Base-by-base conservation (phyloP, 768 basidiomycete species). In the Porpolomopsis calyptriformis region DNA sequence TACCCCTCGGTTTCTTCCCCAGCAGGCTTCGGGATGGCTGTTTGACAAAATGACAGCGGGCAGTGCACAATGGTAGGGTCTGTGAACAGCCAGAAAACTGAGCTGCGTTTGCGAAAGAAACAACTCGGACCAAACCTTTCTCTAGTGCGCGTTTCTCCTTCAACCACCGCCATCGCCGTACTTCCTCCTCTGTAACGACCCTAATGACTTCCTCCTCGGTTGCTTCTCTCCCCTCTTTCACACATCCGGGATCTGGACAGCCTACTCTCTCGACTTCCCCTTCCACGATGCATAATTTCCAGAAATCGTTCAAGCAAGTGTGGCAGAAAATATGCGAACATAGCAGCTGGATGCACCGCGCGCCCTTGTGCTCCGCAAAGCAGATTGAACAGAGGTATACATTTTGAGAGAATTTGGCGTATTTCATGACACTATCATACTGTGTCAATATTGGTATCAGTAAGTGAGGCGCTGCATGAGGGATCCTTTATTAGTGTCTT, bases 251-350 rank as follows among this genome's bases (percentile, higher is more conserved):
- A 55, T 88, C 82, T 1, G 91, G 85, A 58, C 91, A 96, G 0
- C 82, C 74, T 1, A 96, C 90, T 16, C 71, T 70, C 24, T 69
- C 72, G 11, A 90, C 66, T 48, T 84, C 80, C 5, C 91, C 91
- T 57, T 93, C 89, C 40, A 64, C 66, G 44, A 96, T 84, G 52
- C 82, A 84, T 41, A 90, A 59, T 36, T 73, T 71, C 90, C 90
- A 96, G 58, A 85, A 92, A 43, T 84, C 81, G 43, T 70, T 69
- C 22, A 94, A 61, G 57, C 91, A 94, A 6, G 72, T 60, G n/a
- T 77, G 75, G 59, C 91, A 94, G 60, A 91, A 93, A 10, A 91
- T 73, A 60, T 93, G 91, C 1, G 63, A 62, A 57, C 90, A 93
- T 2, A 66, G 57, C 40, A 93, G 67, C 50, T 76, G 70, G 12